phyloP scores from a whole-genome alignment of 495 filamentous ascomycete genomes.

The Neurospora africana region DNA sequence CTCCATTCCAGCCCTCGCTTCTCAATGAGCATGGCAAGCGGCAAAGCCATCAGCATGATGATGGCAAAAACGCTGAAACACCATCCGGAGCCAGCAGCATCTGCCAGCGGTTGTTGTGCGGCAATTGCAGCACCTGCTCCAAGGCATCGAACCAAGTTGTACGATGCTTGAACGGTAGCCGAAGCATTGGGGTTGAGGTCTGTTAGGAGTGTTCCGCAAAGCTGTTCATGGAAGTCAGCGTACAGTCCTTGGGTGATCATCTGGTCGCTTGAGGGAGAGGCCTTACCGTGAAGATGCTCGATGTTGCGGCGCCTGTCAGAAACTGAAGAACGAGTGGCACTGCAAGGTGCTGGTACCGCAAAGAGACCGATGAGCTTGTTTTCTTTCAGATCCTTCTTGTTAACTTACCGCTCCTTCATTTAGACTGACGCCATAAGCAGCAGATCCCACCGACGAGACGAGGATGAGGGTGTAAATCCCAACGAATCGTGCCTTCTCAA shows the following conservation, averaged over 20 bases:
- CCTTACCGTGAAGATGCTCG: constrained; percentile 2
- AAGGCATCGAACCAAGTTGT: constrained; percentile 6
- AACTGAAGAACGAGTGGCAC: constrained; percentile 7
- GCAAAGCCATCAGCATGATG: constrained; percentile 2
- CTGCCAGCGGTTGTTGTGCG: constrained; percentile 5
- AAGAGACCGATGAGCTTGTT: background rate
- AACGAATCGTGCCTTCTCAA: background rate
- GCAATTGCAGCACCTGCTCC: constrained; percentile 5
- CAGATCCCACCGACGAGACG: background rate
- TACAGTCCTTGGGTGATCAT: background rate
- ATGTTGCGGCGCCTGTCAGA: constrained; percentile 4
- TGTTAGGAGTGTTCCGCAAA: constrained; percentile 14
- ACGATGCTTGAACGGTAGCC: constrained; percentile 8
- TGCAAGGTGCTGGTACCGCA: background rate
- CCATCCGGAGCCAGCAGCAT: constrained; percentile 6
- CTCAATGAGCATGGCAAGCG: background rate
- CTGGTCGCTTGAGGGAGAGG: background rate
- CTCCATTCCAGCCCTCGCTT: background rate
- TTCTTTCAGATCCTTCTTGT: background rate
- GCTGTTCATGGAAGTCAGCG: background rate
- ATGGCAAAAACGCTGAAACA: constrained; percentile 7
- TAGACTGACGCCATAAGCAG: constrained; percentile 3
- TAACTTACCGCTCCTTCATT: background rate
- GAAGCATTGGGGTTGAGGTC: constrained; percentile 18
- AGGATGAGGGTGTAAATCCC: background rate